Conservation (phyloP, 768 basidiomycete species). For the Phylloporus sp. region DNA sequence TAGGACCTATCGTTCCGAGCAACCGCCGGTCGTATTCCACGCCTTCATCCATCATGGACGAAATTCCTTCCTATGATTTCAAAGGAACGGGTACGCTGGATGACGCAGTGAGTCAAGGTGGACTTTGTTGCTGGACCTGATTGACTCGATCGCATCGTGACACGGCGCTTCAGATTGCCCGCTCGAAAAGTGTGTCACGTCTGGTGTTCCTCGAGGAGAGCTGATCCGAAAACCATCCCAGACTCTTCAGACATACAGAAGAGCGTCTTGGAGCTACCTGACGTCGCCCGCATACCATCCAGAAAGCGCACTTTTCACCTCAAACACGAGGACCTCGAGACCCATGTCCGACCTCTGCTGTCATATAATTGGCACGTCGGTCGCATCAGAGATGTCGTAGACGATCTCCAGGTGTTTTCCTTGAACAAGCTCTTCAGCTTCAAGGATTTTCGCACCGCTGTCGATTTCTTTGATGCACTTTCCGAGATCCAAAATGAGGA, state of each 20-base stretch:
- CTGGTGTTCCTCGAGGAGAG: background rate
- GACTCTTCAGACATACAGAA: conserved; percentile 18
- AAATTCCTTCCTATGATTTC: background rate
- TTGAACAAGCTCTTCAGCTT: conserved; percentile 29
- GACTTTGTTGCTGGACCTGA: background rate
- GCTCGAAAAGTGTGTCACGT: conserved; percentile 19
- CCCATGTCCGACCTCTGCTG: conserved; percentile 36
- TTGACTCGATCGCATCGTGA: background rate
- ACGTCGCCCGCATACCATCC: conserved; percentile 24
- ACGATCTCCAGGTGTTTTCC: conserved; percentile 14
- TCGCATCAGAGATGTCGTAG: conserved; percentile 6
- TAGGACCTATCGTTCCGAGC: background rate
- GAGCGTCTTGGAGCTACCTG: conserved; percentile 13
- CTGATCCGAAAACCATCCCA: conserved; percentile 7
- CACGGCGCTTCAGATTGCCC: conserved; percentile 13
- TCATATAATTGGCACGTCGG: conserved; percentile 26
- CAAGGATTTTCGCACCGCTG: conserved; percentile 19
- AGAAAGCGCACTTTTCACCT: conserved; percentile 36
- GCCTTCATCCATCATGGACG: conserved; percentile 5
- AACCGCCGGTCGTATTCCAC: background rate
- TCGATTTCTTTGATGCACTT: conserved; percentile 28
- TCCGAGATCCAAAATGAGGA: conserved; percentile 28
- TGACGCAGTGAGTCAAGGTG: conserved; percentile 15
- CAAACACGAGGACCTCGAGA: conserved; percentile 26
- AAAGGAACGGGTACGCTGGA: conserved; percentile 13